Percentiles rank a stretch among this genome's conserved stretches.
Evolutionary conservation across 1,139 yeast genomes (phyloP).

Genomic region (Debaryomyces coudertii): DNA sequence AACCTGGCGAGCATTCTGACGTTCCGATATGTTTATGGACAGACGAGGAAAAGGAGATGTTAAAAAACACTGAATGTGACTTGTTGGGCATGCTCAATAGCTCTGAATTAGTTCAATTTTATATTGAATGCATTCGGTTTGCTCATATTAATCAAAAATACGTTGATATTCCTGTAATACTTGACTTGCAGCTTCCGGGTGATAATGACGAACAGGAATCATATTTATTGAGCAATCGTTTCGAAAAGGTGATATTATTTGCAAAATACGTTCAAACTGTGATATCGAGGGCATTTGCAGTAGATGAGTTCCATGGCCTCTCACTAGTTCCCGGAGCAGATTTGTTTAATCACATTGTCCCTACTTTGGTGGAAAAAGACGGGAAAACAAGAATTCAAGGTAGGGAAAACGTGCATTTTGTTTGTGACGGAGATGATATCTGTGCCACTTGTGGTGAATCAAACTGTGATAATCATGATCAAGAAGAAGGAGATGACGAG

Average conservation of each 20-base stretch:
- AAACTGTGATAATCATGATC: conserved; percentile 55
- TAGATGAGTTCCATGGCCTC: conserved; percentile 73
- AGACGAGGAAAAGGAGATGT: conserved; percentile 44
- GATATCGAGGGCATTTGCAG: conserved; percentile 77
- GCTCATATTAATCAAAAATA: conserved; percentile 36
- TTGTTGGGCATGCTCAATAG: conserved; percentile 63
- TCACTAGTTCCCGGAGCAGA: conserved; percentile 92
- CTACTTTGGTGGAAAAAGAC: conserved; percentile 18
- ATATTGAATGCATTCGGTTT: conserved; percentile 52
- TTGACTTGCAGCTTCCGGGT: conserved; percentile 22
- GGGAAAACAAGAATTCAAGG: conserved; percentile 21
- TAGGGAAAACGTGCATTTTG: conserved; percentile 72
- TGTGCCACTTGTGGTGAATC: conserved; percentile 74
- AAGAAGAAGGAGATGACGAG: conserved; percentile 7
- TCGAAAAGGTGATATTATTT: conserved; percentile 39
- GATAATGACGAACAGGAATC: conserved; percentile 11
- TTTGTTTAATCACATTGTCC: conserved; percentile 73
- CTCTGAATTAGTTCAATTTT: conserved; percentile 59
- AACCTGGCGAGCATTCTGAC: conserved; percentile 25
- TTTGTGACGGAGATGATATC: conserved; percentile 62
- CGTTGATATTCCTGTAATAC: conserved; percentile 44
- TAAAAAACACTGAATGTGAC: conserved; percentile 72
- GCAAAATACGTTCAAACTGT: conserved; percentile 60
- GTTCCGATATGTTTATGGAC: conserved; percentile 73
- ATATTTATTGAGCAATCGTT: conserved; percentile 16